Conservation (phyloP, 768 basidiomycete genomes). For the Cyclocybe aegerita region DNA sequence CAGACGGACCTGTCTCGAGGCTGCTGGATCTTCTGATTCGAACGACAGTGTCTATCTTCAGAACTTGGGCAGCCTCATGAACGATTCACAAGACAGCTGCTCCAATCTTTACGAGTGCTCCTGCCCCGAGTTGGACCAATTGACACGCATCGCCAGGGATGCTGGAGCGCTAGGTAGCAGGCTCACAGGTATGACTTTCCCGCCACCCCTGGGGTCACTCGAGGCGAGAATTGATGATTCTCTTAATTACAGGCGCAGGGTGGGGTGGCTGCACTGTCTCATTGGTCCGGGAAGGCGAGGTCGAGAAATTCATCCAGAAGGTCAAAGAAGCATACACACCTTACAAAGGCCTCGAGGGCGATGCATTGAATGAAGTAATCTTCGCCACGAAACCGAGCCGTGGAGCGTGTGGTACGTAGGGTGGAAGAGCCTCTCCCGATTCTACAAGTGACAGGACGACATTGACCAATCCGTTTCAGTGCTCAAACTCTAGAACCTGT, state of each 20-base stretch:
- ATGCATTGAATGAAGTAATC: constrained; percentile 61
- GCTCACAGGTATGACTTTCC: constrained; percentile 61
- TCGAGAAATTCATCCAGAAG: constrained; percentile 61
- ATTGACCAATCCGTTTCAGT: constrained; percentile 14
- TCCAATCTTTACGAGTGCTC: constrained; percentile 72
- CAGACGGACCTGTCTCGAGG: constrained; percentile 60
- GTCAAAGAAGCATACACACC: constrained; percentile 61
- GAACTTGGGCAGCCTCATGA: constrained; percentile 70
- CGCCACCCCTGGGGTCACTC: not conserved
- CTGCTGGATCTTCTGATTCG: constrained; percentile 22
- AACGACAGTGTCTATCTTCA: constrained; percentile 14
- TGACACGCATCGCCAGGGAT: constrained; percentile 60
- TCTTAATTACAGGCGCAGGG: constrained; percentile 59
- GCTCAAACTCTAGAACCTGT: constrained; percentile 19
- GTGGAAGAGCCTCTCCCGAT: not conserved
- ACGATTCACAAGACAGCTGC: constrained; percentile 76
- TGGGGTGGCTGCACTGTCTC: constrained; percentile 93
- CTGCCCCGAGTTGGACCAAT: constrained; percentile 73
- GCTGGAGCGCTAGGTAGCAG: constrained; percentile 82
- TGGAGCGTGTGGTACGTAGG: constrained; percentile 71
- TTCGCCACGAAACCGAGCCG: constrained; percentile 84
- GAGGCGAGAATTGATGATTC: not conserved
- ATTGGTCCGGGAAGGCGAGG: constrained; percentile 64
- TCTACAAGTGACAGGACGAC: not conserved
- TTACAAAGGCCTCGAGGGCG: constrained; percentile 60